phyloP scores from a whole-genome alignment of 768 basidiomycete species.

The Cystofilobasidium macerans region DNA sequence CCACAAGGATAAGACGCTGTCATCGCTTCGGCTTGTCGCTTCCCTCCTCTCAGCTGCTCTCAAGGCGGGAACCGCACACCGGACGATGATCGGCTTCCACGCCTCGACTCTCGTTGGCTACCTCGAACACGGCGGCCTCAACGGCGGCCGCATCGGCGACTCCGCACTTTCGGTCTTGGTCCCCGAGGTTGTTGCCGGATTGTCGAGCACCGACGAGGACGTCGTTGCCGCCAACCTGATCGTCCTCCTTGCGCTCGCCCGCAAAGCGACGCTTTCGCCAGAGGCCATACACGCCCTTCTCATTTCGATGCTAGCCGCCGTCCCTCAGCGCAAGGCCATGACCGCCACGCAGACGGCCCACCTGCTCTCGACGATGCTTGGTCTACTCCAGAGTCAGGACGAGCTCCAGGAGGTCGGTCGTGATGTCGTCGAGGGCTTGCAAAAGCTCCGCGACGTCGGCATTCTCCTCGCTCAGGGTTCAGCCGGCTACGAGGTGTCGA shows the following conservation, averaged over 20 bases:
- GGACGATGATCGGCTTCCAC: constrained; percentile 70
- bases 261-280: constrained; percentile 51
- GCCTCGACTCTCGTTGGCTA: constrained; percentile 69
- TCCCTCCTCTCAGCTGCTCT: constrained; percentile 50
- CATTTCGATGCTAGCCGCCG: constrained; percentile 13
- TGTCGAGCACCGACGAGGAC: constrained; percentile 22
- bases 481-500: constrained; percentile 13
- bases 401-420: constrained; percentile 10
- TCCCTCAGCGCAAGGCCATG: neutral
- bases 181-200: constrained; percentile 30
- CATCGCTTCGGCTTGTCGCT: constrained; percentile 61
- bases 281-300: constrained; percentile 47
- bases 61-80: constrained; percentile 44
- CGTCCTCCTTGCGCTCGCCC: constrained; percentile 58
- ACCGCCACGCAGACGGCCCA: constrained; percentile 6
- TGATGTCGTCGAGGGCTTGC: constrained; percentile 3
- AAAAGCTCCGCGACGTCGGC: constrained; percentile 9
- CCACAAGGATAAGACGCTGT: constrained; percentile 35
- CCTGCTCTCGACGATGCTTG: constrained; percentile 9
- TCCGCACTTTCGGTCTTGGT: constrained; percentile 34
- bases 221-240: constrained; percentile 54
- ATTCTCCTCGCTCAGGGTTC: constrained; percentile 12
- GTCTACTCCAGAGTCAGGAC: constrained; percentile 24
- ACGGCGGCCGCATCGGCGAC: constrained; percentile 50
- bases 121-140: constrained; percentile 43